Percentiles rank a stretch among this genome's conserved stretches.
Conservation (phyloP, 2,329 filamentous ascomycete genomes). For the Apiospora koreana region DNA sequence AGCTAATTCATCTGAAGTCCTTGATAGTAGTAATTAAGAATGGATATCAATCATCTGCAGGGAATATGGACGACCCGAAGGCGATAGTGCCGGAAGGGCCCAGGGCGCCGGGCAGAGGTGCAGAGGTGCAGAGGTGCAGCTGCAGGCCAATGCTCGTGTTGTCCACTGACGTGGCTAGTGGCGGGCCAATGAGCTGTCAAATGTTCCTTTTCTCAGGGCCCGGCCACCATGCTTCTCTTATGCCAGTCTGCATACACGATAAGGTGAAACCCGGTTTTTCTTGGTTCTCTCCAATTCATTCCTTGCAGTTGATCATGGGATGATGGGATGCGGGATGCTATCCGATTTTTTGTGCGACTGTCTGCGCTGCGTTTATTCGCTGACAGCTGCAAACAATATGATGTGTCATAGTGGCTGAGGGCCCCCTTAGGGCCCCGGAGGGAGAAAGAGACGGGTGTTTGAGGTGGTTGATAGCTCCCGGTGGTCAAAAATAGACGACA, state of each 20-base stretch:
- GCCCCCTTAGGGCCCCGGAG: background rate
- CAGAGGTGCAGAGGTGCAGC: background rate
- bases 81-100: background rate
- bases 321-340: background rate
- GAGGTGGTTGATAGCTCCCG: slow-evolving; percentile 1
- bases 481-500: slow-evolving; percentile 4
- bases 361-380: background rate
- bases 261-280: background rate
- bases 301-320: background rate
- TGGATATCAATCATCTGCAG: background rate
- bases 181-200: slow-evolving; percentile 4
- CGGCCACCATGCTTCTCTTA: background rate
- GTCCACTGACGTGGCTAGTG: slow-evolving; percentile 7
- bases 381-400: background rate
- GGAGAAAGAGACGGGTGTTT: background rate
- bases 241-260: background rate
- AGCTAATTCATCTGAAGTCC: background rate
- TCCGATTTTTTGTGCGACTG: background rate
- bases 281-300: background rate
- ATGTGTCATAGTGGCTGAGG: background rate
- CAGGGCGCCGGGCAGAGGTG: background rate
- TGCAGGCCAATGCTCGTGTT: slow-evolving; percentile 9
- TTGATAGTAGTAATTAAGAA: background rate
- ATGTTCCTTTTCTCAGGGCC: background rate
- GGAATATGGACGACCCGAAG: background rate